These are phyloP conservation scores for Pythium dissotocum DNA, from an alignment of 352 stramenopile genomes.

Conservation along the genomic window DNA sequence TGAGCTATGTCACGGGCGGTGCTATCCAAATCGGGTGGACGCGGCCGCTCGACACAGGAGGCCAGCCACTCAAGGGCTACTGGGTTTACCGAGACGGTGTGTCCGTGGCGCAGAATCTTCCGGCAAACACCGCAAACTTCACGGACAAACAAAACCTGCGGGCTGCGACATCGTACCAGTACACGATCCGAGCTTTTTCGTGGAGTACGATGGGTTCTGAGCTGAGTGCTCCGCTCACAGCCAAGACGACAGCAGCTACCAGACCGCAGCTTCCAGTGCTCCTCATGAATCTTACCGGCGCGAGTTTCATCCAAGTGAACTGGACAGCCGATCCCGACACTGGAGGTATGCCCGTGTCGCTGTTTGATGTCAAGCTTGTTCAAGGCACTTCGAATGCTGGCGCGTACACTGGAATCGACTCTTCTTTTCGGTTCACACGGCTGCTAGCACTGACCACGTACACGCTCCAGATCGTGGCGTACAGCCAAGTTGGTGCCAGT, in stretches of 20 bases:
- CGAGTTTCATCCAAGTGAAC: conserved; percentile 40
- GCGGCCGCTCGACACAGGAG: conserved; percentile 52
- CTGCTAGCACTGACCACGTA: conserved; percentile 40
- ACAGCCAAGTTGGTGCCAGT: conserved; percentile 45
- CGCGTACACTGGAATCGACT: conserved; percentile 23
- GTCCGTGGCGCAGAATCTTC: conserved; percentile 28
- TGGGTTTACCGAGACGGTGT: conserved; percentile 54
- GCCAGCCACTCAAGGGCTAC: conserved; percentile 45
- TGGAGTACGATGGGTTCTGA: conserved; percentile 40
- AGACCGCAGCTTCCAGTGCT: conserved; percentile 32
- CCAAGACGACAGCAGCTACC: conserved; percentile 39
- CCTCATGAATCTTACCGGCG: conserved; percentile 13
- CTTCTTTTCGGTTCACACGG: conserved; percentile 37
- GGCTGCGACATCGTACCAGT: conserved; percentile 48
- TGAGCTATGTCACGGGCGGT: conserved; percentile 48
- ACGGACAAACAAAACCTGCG: conserved; percentile 37
- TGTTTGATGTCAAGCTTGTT: conserved; percentile 42
- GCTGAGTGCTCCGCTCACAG: conserved; percentile 36
- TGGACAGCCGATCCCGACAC: conserved; percentile 48
- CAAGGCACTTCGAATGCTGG: conserved; percentile 20
- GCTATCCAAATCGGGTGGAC: conserved; percentile 62
- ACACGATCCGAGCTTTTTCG: conserved; percentile 44
- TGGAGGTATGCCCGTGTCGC: conserved; percentile 38
- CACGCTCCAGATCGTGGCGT: conserved; percentile 28
- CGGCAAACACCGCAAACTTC: conserved; percentile 27